Evolutionary conservation across 2,329 filamentous ascomycete species (phyloP), one percentile per base, ranked within the genome.

Genomic region (Davidsoniella australis): DNA sequence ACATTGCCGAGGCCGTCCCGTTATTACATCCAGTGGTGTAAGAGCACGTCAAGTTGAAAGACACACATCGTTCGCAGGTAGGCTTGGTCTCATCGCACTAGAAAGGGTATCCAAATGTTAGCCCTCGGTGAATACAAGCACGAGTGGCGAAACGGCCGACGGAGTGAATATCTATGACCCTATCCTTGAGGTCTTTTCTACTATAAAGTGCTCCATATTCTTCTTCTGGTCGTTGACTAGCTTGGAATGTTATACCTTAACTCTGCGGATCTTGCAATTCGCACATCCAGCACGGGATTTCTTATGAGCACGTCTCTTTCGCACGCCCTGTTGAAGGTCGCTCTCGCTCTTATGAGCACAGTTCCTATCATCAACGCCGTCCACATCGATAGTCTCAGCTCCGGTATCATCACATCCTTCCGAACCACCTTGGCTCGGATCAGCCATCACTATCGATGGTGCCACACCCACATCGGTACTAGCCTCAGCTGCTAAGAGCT

Each of bases 31-130:
- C 48, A 45, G 58, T 53, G 7, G 65, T 62, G 54, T 71, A 75
- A 50, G 65, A 65, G 59, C 72, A 76, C 7, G 63, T 58, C 3
- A 73, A 68, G 14, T 70, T 66, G 47, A 66, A 72, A 2, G 61
- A 55, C 9, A 59, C 45, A 55, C 74, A 77, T 51, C 67, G 69
- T 33, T 62, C 59, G 55, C 73, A 77, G 1, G 57, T 54, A 0
- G 73, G 73, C 39, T 63, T 68, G 2, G 56, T 54, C 56, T 76
- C 73, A 55, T 77, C 74, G 53, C 73, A 78, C 71, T 74, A 47
- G 20, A 41, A 56, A 48, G 46, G 46, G 54, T 49, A 29, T 56
- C 54, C 41, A 50, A 45, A 26, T 18, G 24, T 38, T 33, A 9
- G 46, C 16, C 9, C 45, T 26, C 14, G 26, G 10, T 8, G 17